Percentiles rank a stretch among this genome's conserved stretches.
phyloP scores from a whole-genome alignment of 768 basidiomycete genomes.

The Mycena maculata region DNA sequence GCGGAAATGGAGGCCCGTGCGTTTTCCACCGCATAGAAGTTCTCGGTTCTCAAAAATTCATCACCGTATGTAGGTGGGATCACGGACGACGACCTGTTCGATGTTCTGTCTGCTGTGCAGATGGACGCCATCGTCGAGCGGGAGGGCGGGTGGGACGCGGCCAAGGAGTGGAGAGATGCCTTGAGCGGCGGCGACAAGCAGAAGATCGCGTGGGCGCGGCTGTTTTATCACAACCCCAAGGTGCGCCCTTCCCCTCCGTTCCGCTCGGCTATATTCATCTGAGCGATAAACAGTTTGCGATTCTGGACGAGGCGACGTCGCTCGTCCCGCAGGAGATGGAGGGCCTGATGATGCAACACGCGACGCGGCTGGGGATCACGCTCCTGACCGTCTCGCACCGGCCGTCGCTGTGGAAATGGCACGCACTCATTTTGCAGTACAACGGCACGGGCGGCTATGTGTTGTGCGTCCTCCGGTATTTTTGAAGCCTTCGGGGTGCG shows the following conservation, averaged over 20 bases:
- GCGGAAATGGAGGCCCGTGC: constrained; percentile 81
- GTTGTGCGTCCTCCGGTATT: constrained; percentile 69
- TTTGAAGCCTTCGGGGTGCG: constrained; percentile 3
- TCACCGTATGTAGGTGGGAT: constrained; percentile 67
- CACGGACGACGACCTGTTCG: constrained; percentile 79
- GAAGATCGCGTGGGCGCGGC: constrained; percentile 94
- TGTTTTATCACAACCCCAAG: constrained; percentile 97
- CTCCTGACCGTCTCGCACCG: constrained; percentile 95
- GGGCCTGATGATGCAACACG: constrained; percentile 94
- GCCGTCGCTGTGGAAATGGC: constrained; percentile 94
- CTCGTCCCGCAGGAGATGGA: constrained; percentile 94
- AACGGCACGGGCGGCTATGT: constrained; percentile 96
- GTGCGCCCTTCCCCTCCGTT: constrained; percentile 47
- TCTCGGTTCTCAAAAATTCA: not conserved
- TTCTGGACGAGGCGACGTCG: constrained; percentile 96
- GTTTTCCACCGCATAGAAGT: constrained; percentile 42
- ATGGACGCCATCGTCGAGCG: constrained; percentile 90
- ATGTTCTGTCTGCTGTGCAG: constrained; percentile 80
- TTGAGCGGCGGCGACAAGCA: constrained; percentile 97
- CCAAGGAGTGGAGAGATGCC: constrained; percentile 94
- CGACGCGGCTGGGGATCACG: constrained; percentile 88
- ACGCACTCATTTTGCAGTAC: constrained; percentile 88
- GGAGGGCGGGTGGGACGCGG: constrained; percentile 95
- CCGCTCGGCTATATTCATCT: not conserved
- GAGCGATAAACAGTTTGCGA: constrained; percentile 78